Base-by-base conservation (phyloP, 2,329 filamentous ascomycete species). In the Penicillium sp. region DNA sequence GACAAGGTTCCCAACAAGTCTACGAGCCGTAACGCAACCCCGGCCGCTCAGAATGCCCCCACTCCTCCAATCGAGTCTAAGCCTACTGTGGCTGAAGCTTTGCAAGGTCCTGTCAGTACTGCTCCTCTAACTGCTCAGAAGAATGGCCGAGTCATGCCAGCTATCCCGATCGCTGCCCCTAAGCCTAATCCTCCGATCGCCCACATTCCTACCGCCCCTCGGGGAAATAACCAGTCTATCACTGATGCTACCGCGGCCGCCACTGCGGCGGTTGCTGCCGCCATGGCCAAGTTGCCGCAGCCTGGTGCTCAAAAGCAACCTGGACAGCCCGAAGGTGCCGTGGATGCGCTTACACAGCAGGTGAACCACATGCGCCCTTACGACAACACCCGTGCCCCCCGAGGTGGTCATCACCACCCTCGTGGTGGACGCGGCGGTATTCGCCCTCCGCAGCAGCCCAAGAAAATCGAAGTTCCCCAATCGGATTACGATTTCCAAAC, bases 401-500 rank as follows among this genome's bases (percentile, higher is more conserved):
- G 75, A 29, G 77, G 73, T 55, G 74, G 68, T 45, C 71, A 75
- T 57, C 76, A 75, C 23, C 68, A 72, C 44, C 62, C 68, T 54
- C 73, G 83, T 51, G 80, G 82, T 45, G 78, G 78, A 35, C 74
- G 80, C 54, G 79, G 80, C 33, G 76, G 74, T 42, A 70, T 77
- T 58, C 78, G 81, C 51, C 69, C 73, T 56, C 71, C 78, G 15
- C 67, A 74, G 42, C 78, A 78, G 58, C 78, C 82, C 49, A 79
- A 82, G 66, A 94, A 91, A 77, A 86, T 97, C 33, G 93, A 96
- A 53, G 90, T 99, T 3, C 94, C 94, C 0, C 85, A 89, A 48
- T 87, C 90, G 1, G 94, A 97, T 71, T 99, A 93, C 68, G 93
- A 99, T 70, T 99, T 99, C 70, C 89, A 89, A 66, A 85, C 84